Evolutionary conservation across 2,329 filamentous ascomycete species (phyloP).

Genomic region (Scedosporium dehoogii): DNA sequence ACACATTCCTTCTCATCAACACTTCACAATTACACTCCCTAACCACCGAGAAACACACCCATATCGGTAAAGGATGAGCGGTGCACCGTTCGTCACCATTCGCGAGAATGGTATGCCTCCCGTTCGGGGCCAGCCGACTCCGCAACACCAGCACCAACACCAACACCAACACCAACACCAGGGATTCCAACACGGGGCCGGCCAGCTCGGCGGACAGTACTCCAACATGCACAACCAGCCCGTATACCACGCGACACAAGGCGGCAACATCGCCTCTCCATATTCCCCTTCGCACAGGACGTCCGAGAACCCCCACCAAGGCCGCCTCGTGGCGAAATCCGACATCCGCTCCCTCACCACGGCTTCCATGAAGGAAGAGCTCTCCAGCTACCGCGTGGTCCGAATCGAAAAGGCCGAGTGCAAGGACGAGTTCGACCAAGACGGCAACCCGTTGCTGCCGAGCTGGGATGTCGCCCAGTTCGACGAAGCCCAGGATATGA

Average conservation of each 20-base stretch:
- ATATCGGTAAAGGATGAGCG: neutral
- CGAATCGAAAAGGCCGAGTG: conserved; percentile 29
- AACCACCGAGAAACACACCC: neutral
- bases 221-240: neutral
- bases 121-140: neutral
- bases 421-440: conserved; percentile 23
- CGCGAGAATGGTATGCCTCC: neutral
- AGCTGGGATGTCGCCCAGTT: conserved; percentile 30
- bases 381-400: conserved; percentile 30
- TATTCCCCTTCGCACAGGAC: neutral
- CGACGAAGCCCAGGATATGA: conserved; percentile 23
- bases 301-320: conserved; percentile 10
- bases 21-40: neutral
- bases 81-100: neutral
- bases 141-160: conserved; percentile 3
- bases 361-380: conserved; percentile 24
- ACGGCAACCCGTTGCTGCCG: conserved; percentile 21
- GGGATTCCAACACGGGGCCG: neutral
- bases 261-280: neutral
- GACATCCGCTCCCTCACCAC: conserved; percentile 29
- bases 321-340: conserved; percentile 15
- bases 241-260: neutral
- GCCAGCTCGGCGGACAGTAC: too few relatives aligned
- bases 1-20: neutral
- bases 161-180: neutral